Evolutionary conservation across 345 rosid species (phyloP), one percentile per base, ranked within the genome.

Genomic region (Cardamine resedifolia): DNA sequence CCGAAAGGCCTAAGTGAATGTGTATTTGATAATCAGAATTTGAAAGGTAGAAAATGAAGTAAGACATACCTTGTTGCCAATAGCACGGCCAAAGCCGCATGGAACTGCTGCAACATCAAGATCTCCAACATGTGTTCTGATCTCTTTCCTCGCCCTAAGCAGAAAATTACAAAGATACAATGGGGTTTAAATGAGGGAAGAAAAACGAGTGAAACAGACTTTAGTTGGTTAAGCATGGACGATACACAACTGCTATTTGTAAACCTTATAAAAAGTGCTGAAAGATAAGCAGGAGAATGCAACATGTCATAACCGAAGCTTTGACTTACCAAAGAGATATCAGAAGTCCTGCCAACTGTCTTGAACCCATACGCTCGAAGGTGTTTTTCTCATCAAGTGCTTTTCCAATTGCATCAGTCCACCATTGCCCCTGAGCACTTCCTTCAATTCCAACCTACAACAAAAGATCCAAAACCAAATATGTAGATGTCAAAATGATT

Each of bases 361-460:
- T 82, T 33, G 97, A 91, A 73, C 99, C 99, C 99, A 95, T 91
- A 12, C 97, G 96, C 74, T 95, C 99, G 27, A 95, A 95, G 57
- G 88, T 76, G 36, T 72, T 81, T 60, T 87, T 87, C 77, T 91
- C 97, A 57, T 84, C 96, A 49, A 95, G 84, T 55, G 91, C 88
- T 79, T 85, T 95, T 64, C 99, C 99, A 34, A 95, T 95, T 60
- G 86, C 80, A 64, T 95, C 99, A 57, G 85, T 78, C 99, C 99
- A 95, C 97, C 86, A 91, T 56, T 95, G 86, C 24, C 99, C 99
- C 72, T 80, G 58, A 58, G 93, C 81, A 84, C 99, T 95, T 68
- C 97, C 97, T 86, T 95, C 99, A 67, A 95, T 91, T 77, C 98
- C 98, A 82, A 94, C 96, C 98, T 94, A 83, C 76, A 88, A 64